These are phyloP conservation scores for Candida andamanensis DNA, from an alignment of 805 yeast genomes.

Conservation along the genomic window DNA sequence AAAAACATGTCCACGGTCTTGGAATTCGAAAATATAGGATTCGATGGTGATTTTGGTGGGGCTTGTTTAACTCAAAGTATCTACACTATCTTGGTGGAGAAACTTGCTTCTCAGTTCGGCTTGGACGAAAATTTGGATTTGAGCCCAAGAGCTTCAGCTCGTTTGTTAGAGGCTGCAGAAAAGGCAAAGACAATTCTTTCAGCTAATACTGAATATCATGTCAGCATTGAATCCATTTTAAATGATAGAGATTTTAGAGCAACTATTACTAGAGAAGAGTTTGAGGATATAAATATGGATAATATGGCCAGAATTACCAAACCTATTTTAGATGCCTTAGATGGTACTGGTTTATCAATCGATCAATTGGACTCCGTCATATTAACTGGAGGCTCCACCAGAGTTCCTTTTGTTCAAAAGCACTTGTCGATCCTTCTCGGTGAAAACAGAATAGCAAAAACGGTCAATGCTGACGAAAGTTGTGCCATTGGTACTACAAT, in stretches of 20 bases:
- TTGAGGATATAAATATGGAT: conserved; percentile 54
- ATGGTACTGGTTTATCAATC: conserved; percentile 22
- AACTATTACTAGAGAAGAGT: conserved; percentile 68
- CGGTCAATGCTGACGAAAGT: conserved; percentile 94
- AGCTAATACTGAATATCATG: conserved; percentile 77
- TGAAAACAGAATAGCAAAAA: conserved; percentile 61
- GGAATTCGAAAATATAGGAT: conserved; percentile 69
- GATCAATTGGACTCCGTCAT: conserved; percentile 59
- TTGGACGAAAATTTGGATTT: conserved; percentile 37
- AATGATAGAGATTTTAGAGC: conserved; percentile 72
- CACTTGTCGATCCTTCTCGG: conserved; percentile 44
- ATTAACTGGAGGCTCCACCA: conserved; percentile 83
- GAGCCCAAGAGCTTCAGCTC: conserved; percentile 56
- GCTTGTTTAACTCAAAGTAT: conserved; percentile 62
- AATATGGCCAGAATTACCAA: conserved; percentile 40
- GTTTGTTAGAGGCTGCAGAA: conserved; percentile 79
- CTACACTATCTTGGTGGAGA: conserved; percentile 53
- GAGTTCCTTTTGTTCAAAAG: conserved; percentile 83
- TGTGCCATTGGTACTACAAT: conserved; percentile 87
- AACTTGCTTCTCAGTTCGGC: conserved; percentile 44
- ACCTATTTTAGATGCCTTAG: conserved; percentile 54
- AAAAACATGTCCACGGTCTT: conserved; percentile 41
- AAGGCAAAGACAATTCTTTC: conserved; percentile 82
- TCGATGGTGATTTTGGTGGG: conserved; percentile 70
- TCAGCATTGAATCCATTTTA: conserved; percentile 69